Percentiles rank a stretch among this genome's conserved stretches.
These are phyloP conservation scores for Beauveria sp. DNA, from an alignment of 2,329 filamentous ascomycete species.

Conservation along the genomic window DNA sequence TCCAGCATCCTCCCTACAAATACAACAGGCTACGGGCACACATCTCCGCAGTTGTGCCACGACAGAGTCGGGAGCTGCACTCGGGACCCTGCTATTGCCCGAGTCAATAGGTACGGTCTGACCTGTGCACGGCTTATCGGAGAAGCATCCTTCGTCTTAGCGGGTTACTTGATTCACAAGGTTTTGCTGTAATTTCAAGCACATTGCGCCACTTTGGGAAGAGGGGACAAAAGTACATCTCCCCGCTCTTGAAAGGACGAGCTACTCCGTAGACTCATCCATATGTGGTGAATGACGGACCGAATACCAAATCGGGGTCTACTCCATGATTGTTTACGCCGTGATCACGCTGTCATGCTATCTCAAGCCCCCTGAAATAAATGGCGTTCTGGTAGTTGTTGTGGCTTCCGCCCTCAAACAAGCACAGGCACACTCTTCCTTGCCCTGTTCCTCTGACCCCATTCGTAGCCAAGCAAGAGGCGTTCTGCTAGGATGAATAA, in stretches of 20 bases:
- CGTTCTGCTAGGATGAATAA: not conserved
- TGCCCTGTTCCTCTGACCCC: not conserved
- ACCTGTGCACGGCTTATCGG: not conserved
- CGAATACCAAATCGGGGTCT: not conserved
- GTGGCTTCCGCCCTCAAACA: too few relatives aligned
- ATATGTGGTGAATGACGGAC: not conserved
- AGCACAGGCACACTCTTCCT: not conserved
- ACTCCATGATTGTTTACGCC: not conserved
- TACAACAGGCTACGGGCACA: not conserved
- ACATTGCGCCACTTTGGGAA: not conserved
- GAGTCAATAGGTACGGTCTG: not conserved
- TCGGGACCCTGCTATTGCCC: not conserved
- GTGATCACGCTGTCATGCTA: not conserved
- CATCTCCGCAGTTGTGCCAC: not conserved
- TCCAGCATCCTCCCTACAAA: not conserved
- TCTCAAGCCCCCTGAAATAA: not conserved
- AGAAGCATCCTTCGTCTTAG: not conserved
- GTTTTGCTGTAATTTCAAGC: not conserved
- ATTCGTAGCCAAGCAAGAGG: not conserved
- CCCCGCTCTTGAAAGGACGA: not conserved
- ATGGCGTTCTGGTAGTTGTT: not conserved
- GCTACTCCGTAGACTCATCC: not conserved
- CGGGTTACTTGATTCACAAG: not conserved
- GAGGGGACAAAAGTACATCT: not conserved
- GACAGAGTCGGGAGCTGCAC: not conserved